Evolutionary conservation across 2,329 filamentous ascomycete genomes (phyloP).

Genomic region (Paraconiothyrium brasiliense): DNA sequence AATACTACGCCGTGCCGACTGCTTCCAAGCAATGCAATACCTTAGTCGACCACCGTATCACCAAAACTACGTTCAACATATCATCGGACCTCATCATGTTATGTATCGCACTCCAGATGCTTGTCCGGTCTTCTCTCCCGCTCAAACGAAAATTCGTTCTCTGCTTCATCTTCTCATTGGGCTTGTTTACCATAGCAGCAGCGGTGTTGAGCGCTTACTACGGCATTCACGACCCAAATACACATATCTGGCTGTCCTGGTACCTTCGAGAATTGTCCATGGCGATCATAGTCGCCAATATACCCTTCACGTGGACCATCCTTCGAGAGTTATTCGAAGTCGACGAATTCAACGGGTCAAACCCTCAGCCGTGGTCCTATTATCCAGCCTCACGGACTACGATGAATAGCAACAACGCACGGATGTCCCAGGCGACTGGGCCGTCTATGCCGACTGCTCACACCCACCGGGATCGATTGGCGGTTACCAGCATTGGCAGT

Average conservation of each 20-base stretch:
- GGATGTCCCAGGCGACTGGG: background rate
- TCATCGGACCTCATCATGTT: conserved; percentile 59
- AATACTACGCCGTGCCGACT: conserved; percentile 63
- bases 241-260: conserved; percentile 42
- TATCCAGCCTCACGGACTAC: background rate
- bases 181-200: conserved; percentile 59
- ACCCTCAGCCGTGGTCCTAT: conserved; percentile 32
- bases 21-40: conserved; percentile 46
- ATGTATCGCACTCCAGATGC: conserved; percentile 56
- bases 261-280: conserved; percentile 43
- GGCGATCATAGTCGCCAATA: conserved; percentile 58
- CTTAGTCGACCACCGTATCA: conserved; percentile 49
- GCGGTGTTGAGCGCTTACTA: conserved; percentile 61
- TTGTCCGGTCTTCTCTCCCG: conserved; percentile 54
- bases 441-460: conserved; percentile 1
- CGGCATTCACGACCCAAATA: conserved; percentile 38
- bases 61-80: conserved; percentile 55
- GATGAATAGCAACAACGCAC: background rate
- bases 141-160: conserved; percentile 63
- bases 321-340: conserved; percentile 59
- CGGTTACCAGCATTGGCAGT: background rate
- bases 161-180: conserved; percentile 65
- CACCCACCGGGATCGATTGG: background rate
- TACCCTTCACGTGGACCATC: conserved; percentile 62
- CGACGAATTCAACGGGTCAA: conserved; percentile 40